Percentiles rank a stretch among this genome's conserved stretches.
These are phyloP conservation scores for Macrocybe gigantea DNA, from an alignment of 768 basidiomycete genomes.

Conservation along the genomic window DNA sequence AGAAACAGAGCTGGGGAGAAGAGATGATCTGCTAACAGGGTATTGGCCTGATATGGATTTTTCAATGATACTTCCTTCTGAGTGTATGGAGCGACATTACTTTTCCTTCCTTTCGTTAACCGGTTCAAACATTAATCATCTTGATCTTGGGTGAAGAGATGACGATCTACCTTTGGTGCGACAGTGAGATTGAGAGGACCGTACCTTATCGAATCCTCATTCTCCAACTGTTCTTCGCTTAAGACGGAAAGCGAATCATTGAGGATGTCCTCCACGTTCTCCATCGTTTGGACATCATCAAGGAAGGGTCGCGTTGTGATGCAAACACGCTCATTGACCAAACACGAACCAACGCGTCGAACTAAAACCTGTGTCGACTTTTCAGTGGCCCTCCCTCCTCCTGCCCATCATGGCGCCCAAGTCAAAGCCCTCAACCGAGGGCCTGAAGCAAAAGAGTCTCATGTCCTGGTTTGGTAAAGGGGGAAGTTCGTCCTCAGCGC, in stretches of 20 bases:
- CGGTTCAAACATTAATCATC: not conserved
- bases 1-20: slow-evolving; percentile 67
- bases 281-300: slow-evolving; percentile 5
- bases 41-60: slow-evolving; percentile 46
- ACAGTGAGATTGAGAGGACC: slow-evolving; percentile 49
- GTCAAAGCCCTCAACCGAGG: slow-evolving; percentile 32
- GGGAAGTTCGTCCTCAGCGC: slow-evolving; percentile 14
- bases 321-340: not conserved
- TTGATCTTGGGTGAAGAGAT: slow-evolving; percentile 1
- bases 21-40: slow-evolving; percentile 65
- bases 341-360: slow-evolving; percentile 30
- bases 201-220: slow-evolving; percentile 41
- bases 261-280: slow-evolving; percentile 44
- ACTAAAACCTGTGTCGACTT: not conserved
- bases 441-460: slow-evolving; percentile 67
- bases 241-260: slow-evolving; percentile 47
- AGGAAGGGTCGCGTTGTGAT: not conserved
- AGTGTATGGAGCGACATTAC: slow-evolving; percentile 21
- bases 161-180: slow-evolving; percentile 47
- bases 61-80: slow-evolving; percentile 4
- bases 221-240: slow-evolving; percentile 35
- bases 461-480: slow-evolving; percentile 58
- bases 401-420: slow-evolving; percentile 33
- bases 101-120: slow-evolving; percentile 47
- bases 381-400: not conserved